Base-by-base conservation (phyloP, 345 rosid genomes). In the Cochlearia excelsa region DNA sequence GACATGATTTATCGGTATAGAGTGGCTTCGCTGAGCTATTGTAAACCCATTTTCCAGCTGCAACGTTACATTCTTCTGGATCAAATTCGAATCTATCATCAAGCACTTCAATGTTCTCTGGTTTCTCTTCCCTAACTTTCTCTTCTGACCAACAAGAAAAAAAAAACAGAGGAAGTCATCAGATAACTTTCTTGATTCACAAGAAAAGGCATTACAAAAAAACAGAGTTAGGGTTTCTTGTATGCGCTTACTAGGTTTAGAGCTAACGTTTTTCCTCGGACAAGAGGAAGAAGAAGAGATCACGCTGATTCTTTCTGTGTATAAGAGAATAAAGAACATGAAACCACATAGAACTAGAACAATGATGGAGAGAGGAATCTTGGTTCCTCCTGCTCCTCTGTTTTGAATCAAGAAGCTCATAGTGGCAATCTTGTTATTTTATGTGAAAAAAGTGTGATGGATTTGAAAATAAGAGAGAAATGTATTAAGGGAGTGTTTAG, bases 71-170 rank as follows among this genome's bases (percentile, higher is more conserved):
- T 52, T 92, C 96, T 66, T 88, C 95, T 0, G 90, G 82, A 61
- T 92, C 93, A 34, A 86, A 92, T 53, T 92, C 95, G 39, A 86
- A 88, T 75, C 84, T 79, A 35, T 92, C 96, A 54, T 88, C 95
- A 6, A 84, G 50, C 4, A 46, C 45, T 35, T 81, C 87, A 0
- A 74, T 40, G 42, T 62, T 66, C 7, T 72, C 77, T 41, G 74
- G 71, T 85, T 26, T 56, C 48, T 62, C 53, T 8, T 69, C 61
- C 29, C 46, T 39, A 31, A 51, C n/a, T 51, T 30, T 59, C 65
- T 57, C 65, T 46, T 59, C 59, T 63, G 45, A 54, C 0, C 26
- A 49, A 34, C 57, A 40, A 30, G 52, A 34, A 6, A 37, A 10
- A 34, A 6, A 37, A 10, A 44, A 9, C 40, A 58, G 27, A 43